These are phyloP conservation scores for Picea abies DNA, from an alignment of 83 land plant genomes.

Conservation along the genomic window DNA sequence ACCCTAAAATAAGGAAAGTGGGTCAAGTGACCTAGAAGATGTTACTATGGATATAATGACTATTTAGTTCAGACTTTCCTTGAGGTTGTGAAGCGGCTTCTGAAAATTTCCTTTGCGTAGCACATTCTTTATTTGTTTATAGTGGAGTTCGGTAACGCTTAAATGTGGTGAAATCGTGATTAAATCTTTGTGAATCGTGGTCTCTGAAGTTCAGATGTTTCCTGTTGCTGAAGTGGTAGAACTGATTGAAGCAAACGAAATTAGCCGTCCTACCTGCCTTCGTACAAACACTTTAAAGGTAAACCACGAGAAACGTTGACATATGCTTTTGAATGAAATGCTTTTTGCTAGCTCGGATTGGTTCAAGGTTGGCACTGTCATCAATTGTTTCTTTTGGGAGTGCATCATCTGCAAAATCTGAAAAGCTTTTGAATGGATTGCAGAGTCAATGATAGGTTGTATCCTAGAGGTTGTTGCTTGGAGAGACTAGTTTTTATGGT, in stretches of 20 bases:
- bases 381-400: background rate
- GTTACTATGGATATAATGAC: constrained; percentile 98
- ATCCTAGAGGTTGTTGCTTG: background rate
- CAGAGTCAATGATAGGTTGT: background rate
- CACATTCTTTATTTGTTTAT: constrained; percentile 11
- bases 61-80: constrained; percentile 71
- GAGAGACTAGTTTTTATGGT: background rate
- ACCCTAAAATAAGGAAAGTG: too few relatives aligned
- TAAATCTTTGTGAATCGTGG: background rate
- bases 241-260: constrained; percentile 90
- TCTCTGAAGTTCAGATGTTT: constrained; percentile 63
- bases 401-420: background rate
- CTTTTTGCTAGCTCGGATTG: background rate
- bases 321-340: background rate
- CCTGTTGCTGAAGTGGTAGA: constrained; percentile 88
- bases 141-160: background rate
- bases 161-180: background rate
- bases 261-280: constrained; percentile 79
- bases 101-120: background rate
- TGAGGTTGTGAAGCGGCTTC: constrained; percentile 48
- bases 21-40: too few relatives aligned
- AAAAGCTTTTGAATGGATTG: background rate
- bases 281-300: constrained; percentile 93
- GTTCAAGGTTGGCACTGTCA: too few relatives aligned
- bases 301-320: too few relatives aligned